Base-by-base conservation (phyloP, 2,329 filamentous ascomycete genomes). In the Gliomastix tumulicola region DNA sequence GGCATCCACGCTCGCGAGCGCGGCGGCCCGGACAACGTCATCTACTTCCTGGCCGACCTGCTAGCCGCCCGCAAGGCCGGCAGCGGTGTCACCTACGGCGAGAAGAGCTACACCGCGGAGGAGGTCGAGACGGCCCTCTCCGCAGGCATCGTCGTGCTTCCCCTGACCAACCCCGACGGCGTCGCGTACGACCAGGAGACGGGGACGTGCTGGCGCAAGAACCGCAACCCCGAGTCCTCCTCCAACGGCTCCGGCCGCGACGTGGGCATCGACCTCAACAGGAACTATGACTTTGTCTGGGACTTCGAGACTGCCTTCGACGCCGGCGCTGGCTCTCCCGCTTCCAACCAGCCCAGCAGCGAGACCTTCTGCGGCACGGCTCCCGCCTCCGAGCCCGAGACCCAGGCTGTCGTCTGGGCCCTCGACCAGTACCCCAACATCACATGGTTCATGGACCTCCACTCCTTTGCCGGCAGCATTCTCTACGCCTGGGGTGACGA, bases 281-380 rank as follows among this genome's bases (percentile, higher is more conserved):
- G 71, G 35, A 76, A 76, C 56, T 75, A 75, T 45, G 70, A 76
- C 49, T 71, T 74, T 50, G 51, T 75, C 8, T 79, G 73, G 69
- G 65, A 78, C 53, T 71, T 66, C 45, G 55, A 45, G n/a, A 55
- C 50, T 34, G 55, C 58, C 37, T 71, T 68, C 49, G 54, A 58
- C 6, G 55, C 48, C 31, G 66, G 63, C 22, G 48, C 51, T 21
- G 49, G 53, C 18, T 57, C 60, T 7, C 66, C 68, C 11, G 47
- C 44, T 10, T 56, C 52, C 1, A 44, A 46, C 7, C 35, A 40
- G 18, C 66, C 69, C 2, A 52, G 49, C 27, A 60, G 57, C 2
- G 60, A 70, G 47, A 60, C 57, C 7, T 74, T 63, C 48, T 65
- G 67, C 42, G 71, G 70, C 32, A 65, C 63, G 3, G 55, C 50